Base-by-base conservation (phyloP, 1,139 yeast species). In the Spathaspora sp. region DNA sequence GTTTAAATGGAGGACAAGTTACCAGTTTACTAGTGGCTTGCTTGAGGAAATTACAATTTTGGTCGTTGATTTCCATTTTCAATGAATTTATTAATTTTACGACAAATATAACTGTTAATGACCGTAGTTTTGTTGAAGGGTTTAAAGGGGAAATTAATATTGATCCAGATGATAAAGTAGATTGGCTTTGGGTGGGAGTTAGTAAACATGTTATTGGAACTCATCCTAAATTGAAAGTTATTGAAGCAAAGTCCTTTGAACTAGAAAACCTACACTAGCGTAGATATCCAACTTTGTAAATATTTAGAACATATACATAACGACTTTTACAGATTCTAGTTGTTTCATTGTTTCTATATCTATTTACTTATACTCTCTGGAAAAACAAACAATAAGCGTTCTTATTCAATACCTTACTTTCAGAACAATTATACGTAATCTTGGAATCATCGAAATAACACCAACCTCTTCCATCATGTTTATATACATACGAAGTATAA, bases 31-130 rank as follows among this genome's bases (percentile, higher is more conserved):
- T 89, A 2, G 78, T 91, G 33, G 97, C 97, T 7, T 89, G 97
- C 61, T 70, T 90, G 39, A 70, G 99, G 27, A 88, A 88, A 57
- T 69, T 88, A 31, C 88, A 89, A 38, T 83, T 86, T 57, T 93
- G 99, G 99, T 85, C 95, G 8, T 80, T 89, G 15, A 89, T 90
- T 7, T 84, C 97, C 0, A 89, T 93, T 13, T 82, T 87, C 56
- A 89, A 86, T 54, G 99, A 93, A 64, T 91, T 88, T 58, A 76
- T 87, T 41, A 81, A 84, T 51, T 90, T 81, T 61, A 80, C 91
- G 6, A 82, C 88, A n/a, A 84, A 83, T 44, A 83, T 89, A 41
- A 90, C 90, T 38, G 81, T 88, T 24, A 87, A 88, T 51, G 98
- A 91, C 59, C 73, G 96, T 50, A 75, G 72, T 45, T 93, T 91